Conservation (phyloP, 1,284 basidiomycete genomes). For the Sanghuangporus sanghuang region DNA sequence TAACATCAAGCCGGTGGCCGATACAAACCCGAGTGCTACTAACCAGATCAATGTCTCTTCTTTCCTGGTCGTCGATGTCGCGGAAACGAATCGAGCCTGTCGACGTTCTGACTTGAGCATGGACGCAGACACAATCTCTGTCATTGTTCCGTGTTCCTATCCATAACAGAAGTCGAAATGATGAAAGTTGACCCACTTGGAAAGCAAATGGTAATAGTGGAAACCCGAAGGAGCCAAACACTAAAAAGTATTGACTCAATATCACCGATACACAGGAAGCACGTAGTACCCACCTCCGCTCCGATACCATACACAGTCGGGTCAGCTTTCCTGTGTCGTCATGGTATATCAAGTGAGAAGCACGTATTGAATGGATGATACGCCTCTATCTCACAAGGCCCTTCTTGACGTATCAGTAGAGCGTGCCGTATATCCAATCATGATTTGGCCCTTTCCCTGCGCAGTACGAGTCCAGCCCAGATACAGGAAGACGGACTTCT, state of each 20-base stretch:
- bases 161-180: neutral
- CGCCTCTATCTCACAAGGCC: too few relatives aligned
- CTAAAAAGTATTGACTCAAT: neutral
- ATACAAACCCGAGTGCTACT: too few relatives aligned
- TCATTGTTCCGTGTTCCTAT: neutral
- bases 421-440: too few relatives aligned
- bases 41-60: too few relatives aligned
- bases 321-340: neutral
- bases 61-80: too few relatives aligned
- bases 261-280: neutral
- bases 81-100: too few relatives aligned
- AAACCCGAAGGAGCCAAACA: neutral
- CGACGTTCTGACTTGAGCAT: too few relatives aligned
- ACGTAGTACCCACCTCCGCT: neutral
- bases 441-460: too few relatives aligned
- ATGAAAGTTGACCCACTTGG: neutral
- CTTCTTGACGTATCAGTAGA: too few relatives aligned
- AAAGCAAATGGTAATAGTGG: neutral
- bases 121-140: neutral
- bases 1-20: too few relatives aligned
- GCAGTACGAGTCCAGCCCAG: too few relatives aligned
- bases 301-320: neutral
- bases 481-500: neutral
- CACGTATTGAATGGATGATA: neutral
- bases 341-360: neutral